phyloP scores from a whole-genome alignment of 2,329 filamentous ascomycete species.

The Fusarium sp. region DNA sequence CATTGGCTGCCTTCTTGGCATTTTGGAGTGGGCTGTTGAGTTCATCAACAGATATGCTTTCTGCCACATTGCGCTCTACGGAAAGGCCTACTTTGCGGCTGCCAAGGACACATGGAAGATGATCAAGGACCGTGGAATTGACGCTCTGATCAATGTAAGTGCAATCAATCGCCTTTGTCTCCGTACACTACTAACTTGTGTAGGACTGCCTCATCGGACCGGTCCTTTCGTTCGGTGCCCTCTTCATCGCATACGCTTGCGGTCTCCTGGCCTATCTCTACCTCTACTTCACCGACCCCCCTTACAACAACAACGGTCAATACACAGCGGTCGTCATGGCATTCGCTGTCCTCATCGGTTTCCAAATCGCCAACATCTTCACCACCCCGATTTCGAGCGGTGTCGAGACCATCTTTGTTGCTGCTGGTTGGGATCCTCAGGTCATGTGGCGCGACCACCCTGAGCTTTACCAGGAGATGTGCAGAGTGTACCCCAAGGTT shows the following conservation, averaged over 20 bases:
- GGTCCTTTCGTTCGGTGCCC: slow-evolving; percentile 78
- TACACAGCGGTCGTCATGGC: slow-evolving; percentile 84
- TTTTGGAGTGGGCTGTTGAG: slow-evolving; percentile 86
- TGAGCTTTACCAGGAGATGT: slow-evolving; percentile 81
- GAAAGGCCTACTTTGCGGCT: slow-evolving; percentile 84
- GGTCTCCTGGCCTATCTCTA: slow-evolving; percentile 88
- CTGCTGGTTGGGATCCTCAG: slow-evolving; percentile 73
- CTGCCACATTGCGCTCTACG: slow-evolving; percentile 91
- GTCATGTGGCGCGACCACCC: slow-evolving; percentile 83
- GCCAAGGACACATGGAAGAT: slow-evolving; percentile 91
- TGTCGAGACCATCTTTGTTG: slow-evolving; percentile 93
- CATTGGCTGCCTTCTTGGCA: slow-evolving; percentile 76
- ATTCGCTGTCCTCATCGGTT: slow-evolving; percentile 86
- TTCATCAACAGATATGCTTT: slow-evolving; percentile 95
- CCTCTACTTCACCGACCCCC: slow-evolving; percentile 80
- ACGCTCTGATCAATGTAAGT: slow-evolving; percentile 79
- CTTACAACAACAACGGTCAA: slow-evolving; percentile 73
- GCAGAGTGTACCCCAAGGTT: slow-evolving; percentile 83
- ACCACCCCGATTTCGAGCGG: slow-evolving; percentile 87
- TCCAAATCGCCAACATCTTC: slow-evolving; percentile 91
- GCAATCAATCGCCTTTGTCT: fast-evolving
- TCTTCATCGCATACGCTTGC: slow-evolving; percentile 85
- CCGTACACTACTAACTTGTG: slow-evolving; percentile 15
- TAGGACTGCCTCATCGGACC: slow-evolving; percentile 81
- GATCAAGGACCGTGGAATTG: slow-evolving; percentile 92